A percentile compares a stretch with the other conserved stretches of the same genome.
phyloP scores from a whole-genome alignment of 345 rosid genomes.

The Camelina laxa region DNA sequence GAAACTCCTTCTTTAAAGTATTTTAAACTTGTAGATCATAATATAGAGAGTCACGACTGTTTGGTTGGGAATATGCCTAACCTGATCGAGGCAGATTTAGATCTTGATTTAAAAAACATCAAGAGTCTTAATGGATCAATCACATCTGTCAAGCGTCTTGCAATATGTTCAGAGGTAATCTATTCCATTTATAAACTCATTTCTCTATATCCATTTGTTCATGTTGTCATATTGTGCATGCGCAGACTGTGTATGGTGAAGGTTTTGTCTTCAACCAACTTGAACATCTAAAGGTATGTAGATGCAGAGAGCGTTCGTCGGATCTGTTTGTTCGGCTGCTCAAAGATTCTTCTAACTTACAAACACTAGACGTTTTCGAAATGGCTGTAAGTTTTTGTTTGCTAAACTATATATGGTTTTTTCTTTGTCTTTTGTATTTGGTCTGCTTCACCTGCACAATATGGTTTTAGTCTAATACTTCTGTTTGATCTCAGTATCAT shows the following conservation, averaged over 20 bases:
- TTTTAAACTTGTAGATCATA: neutral
- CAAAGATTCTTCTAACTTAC: slow-evolving; percentile 9
- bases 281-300: slow-evolving; percentile 8
- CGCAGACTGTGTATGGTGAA: slow-evolving; percentile 1
- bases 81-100: slow-evolving; percentile 7
- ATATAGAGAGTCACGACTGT: neutral
- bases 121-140: slow-evolving; percentile 15
- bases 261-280: slow-evolving; percentile 25
- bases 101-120: neutral
- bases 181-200: slow-evolving; percentile 4
- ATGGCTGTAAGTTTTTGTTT: too few species aligned
- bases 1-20: slow-evolving; percentile 16
- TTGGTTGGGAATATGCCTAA: slow-evolving; percentile 19
- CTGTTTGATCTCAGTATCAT: too few species aligned
- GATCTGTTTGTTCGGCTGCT: neutral
- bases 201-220: neutral
- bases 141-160: slow-evolving; percentile 15
- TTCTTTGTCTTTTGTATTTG: too few species aligned
- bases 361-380: neutral
- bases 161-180: slow-evolving; percentile 19
- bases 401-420: too few species aligned
- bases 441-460: too few species aligned
- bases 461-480: too few species aligned
- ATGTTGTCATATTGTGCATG: neutral
- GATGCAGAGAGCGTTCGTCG: neutral